Percentiles rank a stretch among this genome's conserved stretches.
These are phyloP conservation scores for Cladosporium sp. DNA, from an alignment of 2,329 filamentous ascomycete genomes.

Conservation along the genomic window DNA sequence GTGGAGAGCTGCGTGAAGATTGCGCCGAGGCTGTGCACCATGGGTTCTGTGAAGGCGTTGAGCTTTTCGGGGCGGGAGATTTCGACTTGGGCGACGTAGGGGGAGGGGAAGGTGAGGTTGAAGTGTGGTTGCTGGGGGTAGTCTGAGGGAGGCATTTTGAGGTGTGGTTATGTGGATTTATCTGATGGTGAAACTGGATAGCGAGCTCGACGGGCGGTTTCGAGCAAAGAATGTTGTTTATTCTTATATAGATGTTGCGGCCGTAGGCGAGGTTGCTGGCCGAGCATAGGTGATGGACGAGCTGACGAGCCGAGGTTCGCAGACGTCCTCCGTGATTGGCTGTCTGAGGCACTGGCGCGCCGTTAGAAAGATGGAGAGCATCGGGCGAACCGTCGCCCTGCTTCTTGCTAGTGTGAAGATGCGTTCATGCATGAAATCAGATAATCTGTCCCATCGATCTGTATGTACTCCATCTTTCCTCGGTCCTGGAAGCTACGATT, in stretches of 20 bases:
- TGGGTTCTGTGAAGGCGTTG: constrained; percentile 77
- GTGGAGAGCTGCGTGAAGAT: constrained; percentile 68
- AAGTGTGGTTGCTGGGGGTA: constrained; percentile 57
- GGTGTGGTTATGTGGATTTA: background rate
- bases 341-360: too few relatives aligned
- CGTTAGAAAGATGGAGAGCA: too few relatives aligned
- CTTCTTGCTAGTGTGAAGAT: background rate
- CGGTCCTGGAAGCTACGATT: too few relatives aligned
- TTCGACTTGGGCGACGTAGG: constrained; percentile 81
- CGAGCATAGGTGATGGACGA: background rate
- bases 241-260: background rate
- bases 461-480: too few relatives aligned
- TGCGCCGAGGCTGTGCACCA: constrained; percentile 75
- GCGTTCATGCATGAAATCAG: too few relatives aligned
- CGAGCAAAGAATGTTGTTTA: background rate
- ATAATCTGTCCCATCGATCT: too few relatives aligned
- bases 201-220: background rate
- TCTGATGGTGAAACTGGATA: background rate
- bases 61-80: constrained; percentile 83
- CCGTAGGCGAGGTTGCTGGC: background rate
- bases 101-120: constrained; percentile 63
- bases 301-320: background rate
- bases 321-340: background rate
- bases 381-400: background rate
- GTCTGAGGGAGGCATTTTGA: constrained; percentile 5